phyloP scores from a whole-genome alignment of 768 basidiomycete species.

The Tremella fuciformis region DNA sequence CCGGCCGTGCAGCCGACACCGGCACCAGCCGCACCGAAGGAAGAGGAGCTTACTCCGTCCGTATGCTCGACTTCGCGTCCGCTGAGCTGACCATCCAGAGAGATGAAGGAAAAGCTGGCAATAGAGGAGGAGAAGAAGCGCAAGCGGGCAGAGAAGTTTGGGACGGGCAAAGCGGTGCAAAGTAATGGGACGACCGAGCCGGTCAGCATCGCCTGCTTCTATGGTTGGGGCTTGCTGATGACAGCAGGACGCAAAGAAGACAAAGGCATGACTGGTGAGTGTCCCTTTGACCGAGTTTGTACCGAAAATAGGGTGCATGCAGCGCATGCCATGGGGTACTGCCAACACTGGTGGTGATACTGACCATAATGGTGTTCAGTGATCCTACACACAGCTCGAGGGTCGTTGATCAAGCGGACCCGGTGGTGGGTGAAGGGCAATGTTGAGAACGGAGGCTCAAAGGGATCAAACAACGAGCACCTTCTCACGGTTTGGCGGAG shows the following conservation, averaged over 20 bases:
- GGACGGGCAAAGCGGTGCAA: constrained; percentile 21
- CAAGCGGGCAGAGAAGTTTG: constrained; percentile 48
- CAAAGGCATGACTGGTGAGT: constrained; percentile 4
- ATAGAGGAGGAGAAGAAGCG: constrained; percentile 50
- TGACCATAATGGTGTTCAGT: no score
- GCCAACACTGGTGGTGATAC: no score
- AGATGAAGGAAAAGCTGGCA: constrained; percentile 39
- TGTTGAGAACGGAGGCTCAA: no score
- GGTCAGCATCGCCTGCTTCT: not conserved
- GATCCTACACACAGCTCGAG: no score
- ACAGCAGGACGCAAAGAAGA: not conserved
- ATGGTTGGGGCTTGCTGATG: not conserved
- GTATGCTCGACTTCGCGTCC: constrained; percentile 6
- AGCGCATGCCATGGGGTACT: no score
- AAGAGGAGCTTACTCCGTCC: constrained; percentile 34
- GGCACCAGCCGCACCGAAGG: constrained; percentile 13
- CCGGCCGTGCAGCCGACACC: constrained; percentile 8
- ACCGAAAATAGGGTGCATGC: constrained; percentile 2
- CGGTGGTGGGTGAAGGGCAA: no score
- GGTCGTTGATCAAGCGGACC: no score
- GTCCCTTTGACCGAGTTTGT: not conserved
- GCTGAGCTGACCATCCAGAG: constrained; percentile 15
- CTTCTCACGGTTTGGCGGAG: no score
- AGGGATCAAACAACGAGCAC: no score
- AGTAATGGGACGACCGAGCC: not conserved